Conservation (phyloP, 2,329 filamentous ascomycete genomes). For the Exophiala sp. region DNA sequence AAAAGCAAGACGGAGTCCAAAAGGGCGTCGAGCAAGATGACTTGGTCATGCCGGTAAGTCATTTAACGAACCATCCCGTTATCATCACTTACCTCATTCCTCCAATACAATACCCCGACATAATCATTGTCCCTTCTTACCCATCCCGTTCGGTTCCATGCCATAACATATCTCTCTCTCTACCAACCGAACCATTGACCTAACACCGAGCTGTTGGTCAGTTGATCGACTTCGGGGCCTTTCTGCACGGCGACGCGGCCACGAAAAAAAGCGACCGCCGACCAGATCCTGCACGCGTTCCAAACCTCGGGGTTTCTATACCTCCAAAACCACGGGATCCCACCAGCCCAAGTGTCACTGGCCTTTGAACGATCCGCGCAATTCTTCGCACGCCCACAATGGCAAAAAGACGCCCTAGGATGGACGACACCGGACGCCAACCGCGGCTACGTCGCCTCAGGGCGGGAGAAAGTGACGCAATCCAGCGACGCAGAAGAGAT, state of each 20-base stretch:
- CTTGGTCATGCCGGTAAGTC: conserved; percentile 38
- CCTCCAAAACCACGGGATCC: conserved; percentile 70
- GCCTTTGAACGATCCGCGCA: conserved; percentile 62
- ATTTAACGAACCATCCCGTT: not conserved
- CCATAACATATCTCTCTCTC: conserved; percentile 1
- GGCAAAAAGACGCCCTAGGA: conserved; percentile 58
- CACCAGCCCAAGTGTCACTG: conserved; percentile 51
- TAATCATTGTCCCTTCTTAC: too few species aligned
- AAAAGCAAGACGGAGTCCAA: not conserved
- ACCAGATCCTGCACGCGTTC: conserved; percentile 71
- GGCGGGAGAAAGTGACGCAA: conserved; percentile 65
- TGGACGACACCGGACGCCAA: conserved; percentile 71
- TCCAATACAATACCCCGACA: too few species aligned
- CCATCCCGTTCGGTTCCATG: too few species aligned
- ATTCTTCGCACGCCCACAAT: conserved; percentile 62
- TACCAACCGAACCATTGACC: not conserved
- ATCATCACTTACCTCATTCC: too few species aligned
- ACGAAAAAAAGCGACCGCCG: conserved; percentile 61
- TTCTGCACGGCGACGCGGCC: conserved; percentile 56
- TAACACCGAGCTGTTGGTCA: conserved; percentile 33
- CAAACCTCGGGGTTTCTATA: conserved; percentile 86
- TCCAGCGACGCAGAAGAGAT: conserved; percentile 53
- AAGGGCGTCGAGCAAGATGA: conserved; percentile 41
- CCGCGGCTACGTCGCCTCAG: conserved; percentile 64
- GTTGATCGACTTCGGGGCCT: conserved; percentile 73